Evolutionary conservation across 2,329 filamentous ascomycete species (phyloP).

Genomic region (Fusarium penzigii): DNA sequence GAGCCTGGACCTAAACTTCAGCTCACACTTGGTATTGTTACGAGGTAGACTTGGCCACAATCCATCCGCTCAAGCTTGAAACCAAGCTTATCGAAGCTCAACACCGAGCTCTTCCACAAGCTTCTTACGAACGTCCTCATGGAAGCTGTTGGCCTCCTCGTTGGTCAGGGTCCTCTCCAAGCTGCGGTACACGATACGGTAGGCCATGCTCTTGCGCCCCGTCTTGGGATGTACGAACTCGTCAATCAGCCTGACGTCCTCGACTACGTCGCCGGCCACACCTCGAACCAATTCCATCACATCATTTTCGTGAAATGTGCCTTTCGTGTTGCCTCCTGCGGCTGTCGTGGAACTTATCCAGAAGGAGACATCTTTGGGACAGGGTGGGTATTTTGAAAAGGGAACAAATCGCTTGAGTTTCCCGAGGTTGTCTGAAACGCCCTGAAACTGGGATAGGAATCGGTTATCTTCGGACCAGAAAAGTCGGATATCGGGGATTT

Average conservation of each 20-base stretch:
- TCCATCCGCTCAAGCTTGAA: not conserved
- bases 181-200: slow-evolving; percentile 91
- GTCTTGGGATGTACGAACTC: slow-evolving; percentile 88
- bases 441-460: slow-evolving; percentile 83
- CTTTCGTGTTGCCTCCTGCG: slow-evolving; percentile 48
- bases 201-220: slow-evolving; percentile 81
- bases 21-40: not conserved
- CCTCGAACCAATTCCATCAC: slow-evolving; percentile 93
- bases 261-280: slow-evolving; percentile 78
- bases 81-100: slow-evolving; percentile 48
- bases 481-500: slow-evolving; percentile 91
- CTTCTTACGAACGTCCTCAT: slow-evolving; percentile 64
- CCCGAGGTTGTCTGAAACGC: slow-evolving; percentile 53
- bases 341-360: slow-evolving; percentile 64
- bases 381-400: slow-evolving; percentile 89
- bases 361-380: slow-evolving; percentile 91
- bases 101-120: slow-evolving; percentile 75
- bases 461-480: slow-evolving; percentile 90
- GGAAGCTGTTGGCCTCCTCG: slow-evolving; percentile 74
- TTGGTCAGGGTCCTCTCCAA: slow-evolving; percentile 88
- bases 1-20: not conserved
- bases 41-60: not conserved
- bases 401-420: slow-evolving; percentile 68
- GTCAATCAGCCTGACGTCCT: slow-evolving; percentile 84
- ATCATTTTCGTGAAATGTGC: slow-evolving; percentile 86